Base-by-base conservation (phyloP, 2,329 filamentous ascomycete genomes). In the Fusarium sp. region DNA sequence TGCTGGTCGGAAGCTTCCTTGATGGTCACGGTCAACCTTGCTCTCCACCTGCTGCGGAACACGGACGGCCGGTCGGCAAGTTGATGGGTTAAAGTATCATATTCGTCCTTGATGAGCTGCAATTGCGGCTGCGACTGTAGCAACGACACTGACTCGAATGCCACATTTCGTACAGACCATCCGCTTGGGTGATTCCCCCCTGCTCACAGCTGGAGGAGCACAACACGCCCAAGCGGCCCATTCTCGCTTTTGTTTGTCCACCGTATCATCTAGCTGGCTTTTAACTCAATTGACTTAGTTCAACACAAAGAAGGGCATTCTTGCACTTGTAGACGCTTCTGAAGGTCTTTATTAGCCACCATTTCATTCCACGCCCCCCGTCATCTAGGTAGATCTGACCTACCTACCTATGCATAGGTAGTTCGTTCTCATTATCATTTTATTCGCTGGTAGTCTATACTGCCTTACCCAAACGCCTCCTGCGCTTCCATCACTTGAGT, bases 401-500 rank as follows among this genome's bases (percentile, higher is more conserved):
- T 71, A 51, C 70, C 47, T 70, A 47, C 63, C 44, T 67, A 55
- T 73, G 26, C 33, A 30, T 56, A 45, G 30, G 33, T 35, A 35
- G 33, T 35, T 33, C n/a, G 30, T 51, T 35, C 70, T 68, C 66
- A 68, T 51, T 35, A 70, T 68, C 66, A 68, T 70, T 60, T 71
- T 61, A 71, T 70, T 57, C 36, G 57, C 44, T 63, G 58, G 61
- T 71, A 47, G 20, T 47, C 44, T 28, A 47, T 45, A 22, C 44
- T 47, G 58, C 66, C 67, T 58, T 63, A 61, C 70, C 62, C 56
- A 64, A 62, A 73, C 70, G 70, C 70, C 70, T 73, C 70, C 50
- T 71, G 71, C 70, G 53, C 54, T 70, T 58, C 41, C 39, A 57
- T 70, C 28, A 69, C 45, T 66, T 53, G 44, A 53, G 55, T 53